Conservation (phyloP, 129 eudicot genomes). For the Deinandra increscens region DNA sequence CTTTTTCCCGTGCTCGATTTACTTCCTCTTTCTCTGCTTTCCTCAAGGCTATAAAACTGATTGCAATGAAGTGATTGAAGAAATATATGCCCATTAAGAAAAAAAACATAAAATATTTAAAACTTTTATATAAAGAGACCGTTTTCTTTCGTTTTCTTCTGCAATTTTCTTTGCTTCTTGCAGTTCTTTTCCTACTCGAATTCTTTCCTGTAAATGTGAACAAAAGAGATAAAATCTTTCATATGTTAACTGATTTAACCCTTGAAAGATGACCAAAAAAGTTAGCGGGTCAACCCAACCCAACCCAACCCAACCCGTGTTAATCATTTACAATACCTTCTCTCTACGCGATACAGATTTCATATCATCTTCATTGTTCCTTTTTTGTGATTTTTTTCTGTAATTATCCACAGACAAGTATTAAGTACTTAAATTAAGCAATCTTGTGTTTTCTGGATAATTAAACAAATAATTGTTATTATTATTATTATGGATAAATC, state of each 20-base stretch:
- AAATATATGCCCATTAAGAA: neutral
- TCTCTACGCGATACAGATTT: slow-evolving; percentile 57
- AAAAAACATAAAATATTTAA: neutral
- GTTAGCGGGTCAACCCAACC: neutral
- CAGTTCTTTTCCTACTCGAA: slow-evolving; percentile 66
- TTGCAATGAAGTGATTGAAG: slow-evolving; percentile 20
- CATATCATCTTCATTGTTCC: slow-evolving; percentile 56
- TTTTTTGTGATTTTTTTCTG: slow-evolving; percentile 51
- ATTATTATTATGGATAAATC: neutral
- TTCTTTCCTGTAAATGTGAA: slow-evolving; percentile 56
- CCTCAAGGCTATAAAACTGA: slow-evolving; percentile 56
- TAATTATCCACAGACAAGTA: slow-evolving; percentile 9
- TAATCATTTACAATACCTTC: slow-evolving; percentile 48
- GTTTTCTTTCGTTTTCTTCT: slow-evolving; percentile 80
- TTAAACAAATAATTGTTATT: neutral
- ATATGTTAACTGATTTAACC: neutral
- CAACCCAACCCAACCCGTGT: slow-evolving; percentile 13
- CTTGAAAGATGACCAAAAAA: neutral
- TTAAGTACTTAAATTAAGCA: slow-evolving; percentile 17
- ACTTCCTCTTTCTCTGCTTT: slow-evolving; percentile 86
- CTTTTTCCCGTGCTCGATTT: slow-evolving; percentile 54
- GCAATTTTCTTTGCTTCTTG: slow-evolving; percentile 66
- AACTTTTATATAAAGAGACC: slow-evolving; percentile 35
- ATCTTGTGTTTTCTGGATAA: neutral
- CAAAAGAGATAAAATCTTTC: neutral